Percentiles rank a stretch among this genome's conserved stretches.
Evolutionary conservation across 805 yeast genomes (phyloP).

Genomic region (Suhomyces prunicola): DNA sequence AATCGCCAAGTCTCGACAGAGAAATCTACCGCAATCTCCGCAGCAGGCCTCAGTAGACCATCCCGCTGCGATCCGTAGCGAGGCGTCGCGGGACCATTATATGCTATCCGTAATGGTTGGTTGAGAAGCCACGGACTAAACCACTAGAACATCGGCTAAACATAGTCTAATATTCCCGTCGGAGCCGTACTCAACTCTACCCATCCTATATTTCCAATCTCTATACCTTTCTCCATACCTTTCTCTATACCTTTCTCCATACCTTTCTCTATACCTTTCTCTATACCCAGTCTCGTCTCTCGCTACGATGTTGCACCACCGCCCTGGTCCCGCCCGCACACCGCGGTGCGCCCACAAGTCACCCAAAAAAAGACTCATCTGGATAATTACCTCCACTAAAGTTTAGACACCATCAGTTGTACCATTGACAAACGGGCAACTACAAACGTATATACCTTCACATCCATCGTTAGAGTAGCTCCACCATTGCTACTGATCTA

Average conservation of each 20-base stretch:
- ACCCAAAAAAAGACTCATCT: neutral
- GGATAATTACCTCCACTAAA: neutral
- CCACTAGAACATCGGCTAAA: neutral
- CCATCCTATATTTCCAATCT: too few species aligned
- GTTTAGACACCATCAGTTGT: neutral
- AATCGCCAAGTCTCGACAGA: neutral
- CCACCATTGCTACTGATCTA: neutral
- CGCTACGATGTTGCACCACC: neutral
- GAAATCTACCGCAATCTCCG: neutral
- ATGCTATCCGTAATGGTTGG: neutral
- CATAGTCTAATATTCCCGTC: too few species aligned
- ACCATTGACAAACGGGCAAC: neutral
- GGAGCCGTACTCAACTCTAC: too few species aligned
- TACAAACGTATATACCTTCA: neutral
- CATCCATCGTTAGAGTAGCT: neutral
- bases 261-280: too few species aligned
- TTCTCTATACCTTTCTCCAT: too few species aligned
- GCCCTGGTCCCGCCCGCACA: neutral
- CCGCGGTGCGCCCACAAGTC: conserved; percentile 1
- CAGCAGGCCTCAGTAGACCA: neutral
- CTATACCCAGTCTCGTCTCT: neutral
- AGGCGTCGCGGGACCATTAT: neutral
- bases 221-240: too few species aligned
- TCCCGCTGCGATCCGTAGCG: neutral
- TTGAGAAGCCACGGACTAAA: too few species aligned